Evolutionary conservation across 2,329 filamentous ascomycete genomes (phyloP).

Genomic region (Hirsutella thompsonii): DNA sequence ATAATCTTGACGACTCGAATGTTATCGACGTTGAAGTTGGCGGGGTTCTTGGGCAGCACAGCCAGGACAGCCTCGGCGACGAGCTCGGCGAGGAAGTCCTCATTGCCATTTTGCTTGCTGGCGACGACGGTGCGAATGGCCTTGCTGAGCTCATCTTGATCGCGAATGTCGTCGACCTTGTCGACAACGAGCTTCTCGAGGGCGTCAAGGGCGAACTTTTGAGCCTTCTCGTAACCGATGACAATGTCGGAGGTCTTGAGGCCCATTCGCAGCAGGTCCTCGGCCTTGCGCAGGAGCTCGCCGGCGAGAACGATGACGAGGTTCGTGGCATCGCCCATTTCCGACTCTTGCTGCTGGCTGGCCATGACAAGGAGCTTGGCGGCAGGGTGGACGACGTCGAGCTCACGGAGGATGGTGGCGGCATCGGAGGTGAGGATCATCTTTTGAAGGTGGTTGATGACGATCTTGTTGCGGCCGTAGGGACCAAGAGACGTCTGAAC

Average conservation of each 20-base stretch:
- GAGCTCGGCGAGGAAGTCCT: constrained; percentile 75
- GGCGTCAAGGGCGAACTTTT: constrained; percentile 71
- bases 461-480: constrained; percentile 97
- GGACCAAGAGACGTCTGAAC: constrained; percentile 95
- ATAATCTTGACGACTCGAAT: constrained; percentile 99
- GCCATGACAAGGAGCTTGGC: constrained; percentile 98
- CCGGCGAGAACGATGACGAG: constrained; percentile 92
- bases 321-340: constrained; percentile 98
- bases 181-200: constrained; percentile 86
- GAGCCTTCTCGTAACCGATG: constrained; percentile 88
- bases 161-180: constrained; percentile 73
- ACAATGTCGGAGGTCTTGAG: constrained; percentile 98
- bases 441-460: constrained; percentile 99
- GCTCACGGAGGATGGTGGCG: constrained; percentile 90
- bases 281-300: constrained; percentile 91
- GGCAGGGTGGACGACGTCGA: constrained; percentile 95
- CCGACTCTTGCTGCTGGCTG: constrained; percentile 94
- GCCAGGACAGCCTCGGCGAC: constrained; percentile 77
- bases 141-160: constrained; percentile 78
- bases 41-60: constrained; percentile 88
- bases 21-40: constrained; percentile 98
- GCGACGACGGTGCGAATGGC: constrained; percentile 90
- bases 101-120: constrained; percentile 90
- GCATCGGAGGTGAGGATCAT: constrained; percentile 99
- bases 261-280: constrained; percentile 92